A percentile compares a stretch with the other conserved stretches of the same genome.
Evolutionary conservation across 306 rosid genomes (phyloP).

Genomic region (Alnus rubra): DNA sequence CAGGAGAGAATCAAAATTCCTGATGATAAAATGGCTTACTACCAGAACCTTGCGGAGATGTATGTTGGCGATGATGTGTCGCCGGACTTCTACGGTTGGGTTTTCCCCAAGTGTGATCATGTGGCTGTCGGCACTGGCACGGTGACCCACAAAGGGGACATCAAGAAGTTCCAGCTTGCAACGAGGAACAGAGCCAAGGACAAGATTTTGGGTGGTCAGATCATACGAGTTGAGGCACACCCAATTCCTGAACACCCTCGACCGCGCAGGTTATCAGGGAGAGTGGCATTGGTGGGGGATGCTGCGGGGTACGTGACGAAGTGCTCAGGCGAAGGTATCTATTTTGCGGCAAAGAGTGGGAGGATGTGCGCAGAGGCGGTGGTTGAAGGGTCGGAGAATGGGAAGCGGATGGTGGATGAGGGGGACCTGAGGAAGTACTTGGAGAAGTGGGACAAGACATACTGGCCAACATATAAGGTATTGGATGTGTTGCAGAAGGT

Average conservation of each 20-base stretch:
- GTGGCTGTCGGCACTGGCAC: constrained; percentile 99
- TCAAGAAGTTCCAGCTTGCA: constrained; percentile 96
- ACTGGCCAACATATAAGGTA: constrained; percentile 98
- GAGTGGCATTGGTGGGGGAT: constrained; percentile 91
- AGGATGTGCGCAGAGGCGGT: constrained; percentile 97
- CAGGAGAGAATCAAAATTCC: constrained; percentile 97
- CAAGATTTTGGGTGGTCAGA: constrained; percentile 87
- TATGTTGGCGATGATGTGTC: constrained; percentile 98
- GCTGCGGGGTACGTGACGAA: constrained; percentile 99
- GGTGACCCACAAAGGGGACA: constrained; percentile 96
- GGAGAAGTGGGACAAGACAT: constrained; percentile 98
- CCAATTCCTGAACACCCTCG: constrained; percentile 98
- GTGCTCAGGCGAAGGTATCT: constrained; percentile 97
- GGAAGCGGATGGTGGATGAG: constrained; percentile 93
- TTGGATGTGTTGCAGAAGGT: constrained; percentile 97
- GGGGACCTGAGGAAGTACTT: constrained; percentile 83
- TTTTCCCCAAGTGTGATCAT: constrained; percentile 94
- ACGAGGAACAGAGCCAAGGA: constrained; percentile 93
- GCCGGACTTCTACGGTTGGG: constrained; percentile 97
- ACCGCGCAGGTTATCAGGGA: constrained; percentile 67
- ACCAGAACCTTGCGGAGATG: constrained; percentile 94
- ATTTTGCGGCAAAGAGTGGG: constrained; percentile 98
- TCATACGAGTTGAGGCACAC: constrained; percentile 95
- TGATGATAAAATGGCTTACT: constrained; percentile 85
- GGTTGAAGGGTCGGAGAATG: constrained; percentile 83